Conservation (phyloP, 768 basidiomycete species). For the Coprinellus micaceus region DNA sequence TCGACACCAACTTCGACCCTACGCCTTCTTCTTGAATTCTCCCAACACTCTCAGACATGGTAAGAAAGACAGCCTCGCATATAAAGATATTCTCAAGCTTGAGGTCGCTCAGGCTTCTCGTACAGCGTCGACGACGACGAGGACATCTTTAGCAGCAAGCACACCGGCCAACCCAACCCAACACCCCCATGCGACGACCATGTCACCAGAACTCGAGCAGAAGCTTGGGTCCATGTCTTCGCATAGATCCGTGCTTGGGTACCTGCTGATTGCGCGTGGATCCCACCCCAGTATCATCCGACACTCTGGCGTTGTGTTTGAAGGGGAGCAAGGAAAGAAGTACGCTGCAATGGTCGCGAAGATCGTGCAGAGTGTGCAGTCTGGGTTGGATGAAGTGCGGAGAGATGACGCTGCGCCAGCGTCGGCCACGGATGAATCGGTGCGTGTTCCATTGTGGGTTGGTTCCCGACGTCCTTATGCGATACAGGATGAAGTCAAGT, state of each 20-base stretch:
- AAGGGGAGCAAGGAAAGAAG: conserved; percentile 75
- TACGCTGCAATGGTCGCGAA: conserved; percentile 69
- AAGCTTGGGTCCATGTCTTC: conserved; percentile 73
- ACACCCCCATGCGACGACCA: background rate
- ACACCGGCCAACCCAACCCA: background rate
- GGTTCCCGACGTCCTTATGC: background rate
- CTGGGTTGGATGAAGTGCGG: conserved; percentile 75
- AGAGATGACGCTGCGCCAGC: conserved; percentile 38
- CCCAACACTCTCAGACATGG: no score
- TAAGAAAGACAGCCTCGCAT: background rate
- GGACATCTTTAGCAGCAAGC: background rate
- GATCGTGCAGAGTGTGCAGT: conserved; percentile 76
- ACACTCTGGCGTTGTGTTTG: conserved; percentile 81
- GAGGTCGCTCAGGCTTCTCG: background rate
- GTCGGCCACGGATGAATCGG: conserved; percentile 44
- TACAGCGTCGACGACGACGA: background rate
- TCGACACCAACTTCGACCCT: no score
- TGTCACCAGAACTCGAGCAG: conserved; percentile 74
- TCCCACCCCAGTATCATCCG: conserved; percentile 76
- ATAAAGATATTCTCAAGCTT: background rate
- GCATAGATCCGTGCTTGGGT: conserved; percentile 83
- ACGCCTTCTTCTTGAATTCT: no score
- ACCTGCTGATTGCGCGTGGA: conserved; percentile 75
- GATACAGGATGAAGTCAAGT: conserved; percentile 75
- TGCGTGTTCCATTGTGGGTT: conserved; percentile 31